Evolutionary conservation across 2,329 filamentous ascomycete genomes (phyloP), one percentile per base, ranked within the genome.

Genomic region (Neofusicoccum ribis): DNA sequence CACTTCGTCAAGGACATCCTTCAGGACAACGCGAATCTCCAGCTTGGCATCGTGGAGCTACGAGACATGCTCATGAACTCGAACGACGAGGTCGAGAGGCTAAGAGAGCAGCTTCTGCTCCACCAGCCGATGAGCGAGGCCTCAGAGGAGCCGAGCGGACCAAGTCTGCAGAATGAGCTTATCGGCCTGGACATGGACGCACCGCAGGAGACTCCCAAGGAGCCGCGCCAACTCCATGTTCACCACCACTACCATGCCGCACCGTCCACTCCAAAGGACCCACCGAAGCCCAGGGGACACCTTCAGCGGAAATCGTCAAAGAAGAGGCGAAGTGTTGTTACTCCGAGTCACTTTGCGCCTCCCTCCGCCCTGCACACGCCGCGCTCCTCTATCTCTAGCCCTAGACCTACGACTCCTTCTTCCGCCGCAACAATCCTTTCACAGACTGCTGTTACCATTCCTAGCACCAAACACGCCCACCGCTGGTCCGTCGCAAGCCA

Each of bases 1-100:
- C 92, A 96, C 73, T 98, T 99, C 71, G 95, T 99, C 64, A 92
- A 93, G 70, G 95, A 98, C 75, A 91, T 99, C 64, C 82, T 99
- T 17, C 90, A 96, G 72, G 95, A 99, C 76, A 99, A 99, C 73
- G 92, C 93, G 9, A 97, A 92, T 70, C 81, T 99, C 50, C 95
- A 99, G 76, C 85, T 95, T 68, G 93, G 93, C 15, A 96, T 98
- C 66, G 87, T 93, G 61, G 95, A 99, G 79, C 81, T 99, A 54
- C 86, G 93, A 17, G 93, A 97, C 74, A 89, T 99, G 88, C 84
- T 99, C 23, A 86, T 92, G 72, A 93, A 87, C 74, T 97, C 94
- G 3, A 96, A 98, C 72, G 91, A 97, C 71, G 94, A 99, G 78
- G 95, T 98, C 3, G 92, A 97, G 74, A 86, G 86, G 49, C 80